A percentile compares a stretch with the other conserved stretches of the same genome.
Conservation (phyloP, 1,284 basidiomycete species). For the Apiotrichum gamsii region DNA sequence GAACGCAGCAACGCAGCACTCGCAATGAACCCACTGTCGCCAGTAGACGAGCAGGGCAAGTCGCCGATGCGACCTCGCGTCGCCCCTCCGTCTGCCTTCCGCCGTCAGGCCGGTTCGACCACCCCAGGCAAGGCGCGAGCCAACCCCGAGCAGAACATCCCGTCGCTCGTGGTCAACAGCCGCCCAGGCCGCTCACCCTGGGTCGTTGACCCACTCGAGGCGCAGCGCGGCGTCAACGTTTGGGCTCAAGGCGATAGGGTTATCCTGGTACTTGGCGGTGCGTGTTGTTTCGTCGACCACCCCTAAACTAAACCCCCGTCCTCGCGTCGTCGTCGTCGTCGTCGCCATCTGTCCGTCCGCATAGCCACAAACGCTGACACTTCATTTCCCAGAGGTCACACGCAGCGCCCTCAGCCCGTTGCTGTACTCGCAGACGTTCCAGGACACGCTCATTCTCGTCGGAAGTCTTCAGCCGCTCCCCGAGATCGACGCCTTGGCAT, state of each 20-base stretch:
- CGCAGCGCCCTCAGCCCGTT: conserved; percentile 27
- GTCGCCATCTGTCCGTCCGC: no score
- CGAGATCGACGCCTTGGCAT: conserved; percentile 32
- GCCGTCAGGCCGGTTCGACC: no score
- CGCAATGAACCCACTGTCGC: no score
- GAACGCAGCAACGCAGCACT: no score
- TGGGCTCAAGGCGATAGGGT: conserved; percentile 27
- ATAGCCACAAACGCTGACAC: background rate
- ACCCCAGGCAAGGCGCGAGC: no score
- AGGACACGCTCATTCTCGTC: conserved; percentile 32
- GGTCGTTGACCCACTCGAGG: conserved; percentile 27
- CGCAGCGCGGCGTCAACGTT: conserved; percentile 19
- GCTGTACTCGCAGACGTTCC: conserved; percentile 30
- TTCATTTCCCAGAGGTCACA: conserved; percentile 18
- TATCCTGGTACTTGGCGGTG: conserved; percentile 34
- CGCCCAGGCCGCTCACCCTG: conserved; percentile 18
- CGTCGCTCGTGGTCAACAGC: background rate
- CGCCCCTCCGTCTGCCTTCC: no score
- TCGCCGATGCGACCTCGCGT: background rate
- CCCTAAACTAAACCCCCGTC: no score
- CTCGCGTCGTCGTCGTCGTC: no score
- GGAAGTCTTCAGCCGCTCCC: conserved; percentile 23
- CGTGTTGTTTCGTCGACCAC: conserved; percentile 13
- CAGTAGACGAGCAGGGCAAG: no score
- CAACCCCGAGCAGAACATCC: no score